phyloP scores from a whole-genome alignment of 1,284 basidiomycete genomes.

The Grifola frondosa region DNA sequence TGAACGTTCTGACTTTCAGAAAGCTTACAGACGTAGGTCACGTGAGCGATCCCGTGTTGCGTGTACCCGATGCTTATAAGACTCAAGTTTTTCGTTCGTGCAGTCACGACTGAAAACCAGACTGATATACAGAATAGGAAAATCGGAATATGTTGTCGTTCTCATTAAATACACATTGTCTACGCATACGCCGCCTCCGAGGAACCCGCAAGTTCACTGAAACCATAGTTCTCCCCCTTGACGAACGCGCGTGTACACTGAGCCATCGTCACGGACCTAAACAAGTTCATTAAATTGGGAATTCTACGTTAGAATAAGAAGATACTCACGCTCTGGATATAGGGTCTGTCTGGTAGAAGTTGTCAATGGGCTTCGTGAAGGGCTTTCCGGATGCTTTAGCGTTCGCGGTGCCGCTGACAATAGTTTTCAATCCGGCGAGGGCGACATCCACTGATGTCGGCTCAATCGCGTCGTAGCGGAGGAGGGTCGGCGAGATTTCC shows the following conservation, averaged over 20 bases:
- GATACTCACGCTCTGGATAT: conserved; percentile 77
- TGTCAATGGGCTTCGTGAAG: conserved; percentile 82
- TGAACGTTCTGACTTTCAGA: too few species aligned
- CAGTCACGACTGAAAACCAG: too few species aligned
- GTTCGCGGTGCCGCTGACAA: conserved; percentile 51
- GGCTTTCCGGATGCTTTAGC: conserved; percentile 60
- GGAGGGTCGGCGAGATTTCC: conserved; percentile 92
- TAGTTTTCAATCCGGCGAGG: conserved; percentile 65
- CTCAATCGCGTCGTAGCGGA: conserved; percentile 89
- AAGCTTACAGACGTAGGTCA: too few species aligned
- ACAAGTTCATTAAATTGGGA: conserved; percentile 6
- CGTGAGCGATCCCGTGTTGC: too few species aligned
- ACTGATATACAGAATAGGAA: too few species aligned
- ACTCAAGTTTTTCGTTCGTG: too few species aligned
- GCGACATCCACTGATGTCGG: conserved; percentile 71
- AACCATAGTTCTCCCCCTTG: conserved; percentile 56
- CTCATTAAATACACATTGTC: conserved; percentile 21
- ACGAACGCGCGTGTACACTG: conserved; percentile 80
- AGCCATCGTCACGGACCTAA: conserved; percentile 83
- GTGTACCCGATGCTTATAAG: too few species aligned
- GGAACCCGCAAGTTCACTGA: conserved; percentile 37
- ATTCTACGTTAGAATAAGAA: background rate
- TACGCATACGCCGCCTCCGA: conserved; percentile 49
- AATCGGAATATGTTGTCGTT: conserved; percentile 5
- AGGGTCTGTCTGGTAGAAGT: conserved; percentile 97